Percentiles rank a stretch among this genome's conserved stretches.
Conservation (phyloP, 257 asterid genomes). For the Primulina huaijiensis region DNA sequence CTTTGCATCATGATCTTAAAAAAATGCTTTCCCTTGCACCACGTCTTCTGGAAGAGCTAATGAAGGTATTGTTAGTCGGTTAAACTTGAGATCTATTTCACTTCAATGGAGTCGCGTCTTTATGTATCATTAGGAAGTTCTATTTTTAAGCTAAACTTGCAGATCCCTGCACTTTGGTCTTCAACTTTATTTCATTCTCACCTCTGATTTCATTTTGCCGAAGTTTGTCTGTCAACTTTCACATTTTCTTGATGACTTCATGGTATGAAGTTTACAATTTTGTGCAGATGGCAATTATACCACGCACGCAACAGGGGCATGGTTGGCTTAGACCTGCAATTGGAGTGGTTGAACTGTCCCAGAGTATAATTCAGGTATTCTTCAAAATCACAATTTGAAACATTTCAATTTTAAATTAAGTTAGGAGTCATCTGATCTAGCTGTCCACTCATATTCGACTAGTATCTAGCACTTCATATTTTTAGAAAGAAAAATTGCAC, state of each 20-base stretch:
- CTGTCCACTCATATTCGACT: neutral
- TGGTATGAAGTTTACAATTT: constrained; percentile 16
- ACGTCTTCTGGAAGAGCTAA: constrained; percentile 96
- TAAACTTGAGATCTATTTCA: constrained; percentile 7
- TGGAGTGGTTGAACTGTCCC: constrained; percentile 94
- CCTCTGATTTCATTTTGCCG: neutral
- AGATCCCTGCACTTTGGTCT: neutral
- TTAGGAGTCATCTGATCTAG: constrained; percentile 15
- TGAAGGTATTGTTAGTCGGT: constrained; percentile 62
- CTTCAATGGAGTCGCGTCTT: neutral
- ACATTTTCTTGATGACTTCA: constrained; percentile 14
- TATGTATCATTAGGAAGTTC: neutral
- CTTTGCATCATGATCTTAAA: constrained; percentile 67
- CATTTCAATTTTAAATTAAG: constrained; percentile 18
- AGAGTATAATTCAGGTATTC: constrained; percentile 84
- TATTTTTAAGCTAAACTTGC: neutral
- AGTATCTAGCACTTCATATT: neutral
- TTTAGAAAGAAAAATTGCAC: neutral
- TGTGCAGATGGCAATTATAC: constrained; percentile 85
- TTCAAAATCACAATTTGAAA: constrained; percentile 10
- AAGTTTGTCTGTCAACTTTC: constrained; percentile 13
- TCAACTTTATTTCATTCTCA: constrained; percentile 13
- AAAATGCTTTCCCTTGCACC: constrained; percentile 93
- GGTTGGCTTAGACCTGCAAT: constrained; percentile 99
- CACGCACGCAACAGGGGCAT: constrained; percentile 81